Percentiles rank a stretch among this genome's conserved stretches.
These are phyloP conservation scores for Fagus sylvatica DNA, from an alignment of 306 rosid genomes.

Conservation along the genomic window DNA sequence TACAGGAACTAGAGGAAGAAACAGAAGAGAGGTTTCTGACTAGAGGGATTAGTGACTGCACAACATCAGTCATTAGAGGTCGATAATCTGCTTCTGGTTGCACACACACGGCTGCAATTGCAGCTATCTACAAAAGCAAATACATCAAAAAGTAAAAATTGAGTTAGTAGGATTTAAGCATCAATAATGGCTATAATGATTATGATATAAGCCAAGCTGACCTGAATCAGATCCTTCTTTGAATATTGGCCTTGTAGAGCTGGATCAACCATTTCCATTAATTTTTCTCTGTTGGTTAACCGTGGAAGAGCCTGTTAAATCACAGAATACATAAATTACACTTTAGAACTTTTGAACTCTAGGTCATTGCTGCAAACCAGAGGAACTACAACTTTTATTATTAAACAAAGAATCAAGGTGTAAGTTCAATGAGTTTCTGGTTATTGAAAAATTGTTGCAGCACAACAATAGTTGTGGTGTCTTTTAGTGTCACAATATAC, in stretches of 20 bases:
- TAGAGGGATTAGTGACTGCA: slow-evolving; percentile 81
- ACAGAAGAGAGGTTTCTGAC: slow-evolving; percentile 50
- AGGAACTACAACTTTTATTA: too few relatives aligned
- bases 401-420: too few relatives aligned
- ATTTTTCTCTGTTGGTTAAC: slow-evolving; percentile 80
- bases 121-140: slow-evolving; percentile 56
- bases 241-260: slow-evolving; percentile 74
- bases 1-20: slow-evolving; percentile 47
- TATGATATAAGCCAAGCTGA: slow-evolving; percentile 16
- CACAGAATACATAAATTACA: slow-evolving; percentile 1
- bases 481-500: too few relatives aligned
- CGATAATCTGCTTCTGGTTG: slow-evolving; percentile 97
- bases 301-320: slow-evolving; percentile 84
- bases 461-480: too few relatives aligned
- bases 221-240: slow-evolving; percentile 92
- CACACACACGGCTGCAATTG: slow-evolving; percentile 98
- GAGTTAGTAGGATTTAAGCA: slow-evolving; percentile 13
- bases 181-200: slow-evolving; percentile 1
- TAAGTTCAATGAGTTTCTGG: too few relatives aligned
- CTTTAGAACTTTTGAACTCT: neutral
- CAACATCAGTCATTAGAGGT: slow-evolving; percentile 92
- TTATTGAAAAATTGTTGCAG: too few relatives aligned
- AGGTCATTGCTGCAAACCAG: too few relatives aligned
- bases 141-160: slow-evolving; percentile 1
- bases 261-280: slow-evolving; percentile 89